phyloP scores from a whole-genome alignment of 306 rosid species.

The Glycyrrhiza uralensis region DNA sequence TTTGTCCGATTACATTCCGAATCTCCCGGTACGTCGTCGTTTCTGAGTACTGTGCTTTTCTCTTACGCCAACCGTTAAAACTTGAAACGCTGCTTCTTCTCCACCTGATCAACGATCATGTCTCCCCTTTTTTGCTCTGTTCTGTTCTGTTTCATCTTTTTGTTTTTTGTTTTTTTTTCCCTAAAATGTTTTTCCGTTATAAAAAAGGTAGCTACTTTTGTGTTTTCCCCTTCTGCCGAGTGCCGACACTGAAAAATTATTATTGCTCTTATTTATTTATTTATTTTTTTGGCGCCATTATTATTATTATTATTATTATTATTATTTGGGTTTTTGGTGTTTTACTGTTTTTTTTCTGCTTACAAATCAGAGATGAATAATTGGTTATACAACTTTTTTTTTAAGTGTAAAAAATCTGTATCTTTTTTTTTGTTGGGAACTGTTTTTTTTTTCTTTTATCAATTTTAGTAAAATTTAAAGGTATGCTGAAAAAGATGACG shows the following conservation, averaged over 20 bases:
- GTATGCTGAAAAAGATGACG: no score
- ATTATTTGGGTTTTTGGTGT: not conserved
- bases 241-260: slow-evolving; percentile 6
- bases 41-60: not conserved
- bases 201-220: not conserved
- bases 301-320: not conserved
- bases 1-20: slow-evolving; percentile 62
- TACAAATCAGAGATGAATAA: not conserved
- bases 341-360: not conserved
- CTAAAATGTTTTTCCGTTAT: not conserved
- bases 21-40: slow-evolving; percentile 65
- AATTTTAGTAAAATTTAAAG: slow-evolving; percentile 3
- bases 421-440: not conserved
- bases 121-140: not conserved
- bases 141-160: no score
- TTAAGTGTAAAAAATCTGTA: not conserved
- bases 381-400: not conserved
- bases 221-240: not conserved
- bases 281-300: no score
- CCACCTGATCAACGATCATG: not conserved
- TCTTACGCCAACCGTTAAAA: not conserved
- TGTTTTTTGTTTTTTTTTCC: not conserved
- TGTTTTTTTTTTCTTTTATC: not conserved
- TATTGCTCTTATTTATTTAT: no score
- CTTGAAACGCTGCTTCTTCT: not conserved